Evolutionary conservation across 1,284 basidiomycete species (phyloP), one percentile per base, ranked within the genome.

Genomic region (Phellinidium pouzarii): DNA sequence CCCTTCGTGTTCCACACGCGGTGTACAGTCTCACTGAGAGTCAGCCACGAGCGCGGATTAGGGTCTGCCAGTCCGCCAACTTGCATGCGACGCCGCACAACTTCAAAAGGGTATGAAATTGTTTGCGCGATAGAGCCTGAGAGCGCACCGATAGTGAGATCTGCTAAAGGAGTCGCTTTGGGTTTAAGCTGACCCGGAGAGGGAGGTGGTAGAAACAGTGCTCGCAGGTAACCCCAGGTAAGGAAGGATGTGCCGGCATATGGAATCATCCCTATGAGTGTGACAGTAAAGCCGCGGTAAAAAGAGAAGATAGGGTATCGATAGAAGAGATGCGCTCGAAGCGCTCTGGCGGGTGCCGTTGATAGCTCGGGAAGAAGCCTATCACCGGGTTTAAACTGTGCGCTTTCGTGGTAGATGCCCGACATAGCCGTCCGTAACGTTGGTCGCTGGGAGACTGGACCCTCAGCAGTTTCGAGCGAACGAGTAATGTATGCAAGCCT

Each of bases 191-290:
- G 14, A 49, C 61, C 60, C 19, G 54, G 65, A 62, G 63, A n/a
- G 57, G 52, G 25, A 60, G 51, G 5, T 57, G 79, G 78, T 23
- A 85, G 69, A 53, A 91, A 72, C 50, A 73, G 72, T 3, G 86
- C 75, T 59, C 89, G 87, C 42, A 94, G 77, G 59, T 80, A 87
- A 38, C 90, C 93, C 85, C 92, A 97, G 19, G 86, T 84, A 50
- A 99, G 79, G 73, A 99, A 99, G 9, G 90, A 92, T 1, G 93
- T 94, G 6, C 96, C 96, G 1, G 94, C 94, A 63, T 99, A 99
- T 0, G 96, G 96, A 17, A 99, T 76, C 82, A 98, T 98, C 40
- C 94, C 94, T 20, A 81, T 68, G 41, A 96, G 70, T n/a, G 91
- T 93, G 31, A 94, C 89, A 8, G 84, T 84, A 69, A 99, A 98